phyloP scores from a whole-genome alignment of 345 rosid genomes.

The Camelina sativa region DNA sequence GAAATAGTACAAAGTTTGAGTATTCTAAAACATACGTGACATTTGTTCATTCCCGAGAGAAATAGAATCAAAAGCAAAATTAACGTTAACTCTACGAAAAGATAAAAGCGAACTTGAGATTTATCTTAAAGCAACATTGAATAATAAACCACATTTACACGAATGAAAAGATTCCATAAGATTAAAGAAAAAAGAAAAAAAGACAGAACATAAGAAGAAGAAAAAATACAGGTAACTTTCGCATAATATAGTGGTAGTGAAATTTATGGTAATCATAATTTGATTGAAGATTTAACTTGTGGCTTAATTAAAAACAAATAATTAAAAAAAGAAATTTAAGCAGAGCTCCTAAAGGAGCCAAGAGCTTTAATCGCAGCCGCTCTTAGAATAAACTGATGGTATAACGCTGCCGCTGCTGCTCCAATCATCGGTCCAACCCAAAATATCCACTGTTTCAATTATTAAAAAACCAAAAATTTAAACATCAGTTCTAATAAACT shows the following conservation, averaged over 20 bases:
- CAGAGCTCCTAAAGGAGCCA: slow-evolving; percentile 85
- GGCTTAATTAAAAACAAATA: slow-evolving; percentile 3
- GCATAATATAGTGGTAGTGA: not conserved
- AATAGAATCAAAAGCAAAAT: slow-evolving; percentile 5
- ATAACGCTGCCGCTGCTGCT: slow-evolving; percentile 78
- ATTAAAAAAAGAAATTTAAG: slow-evolving; percentile 44
- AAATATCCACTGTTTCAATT: slow-evolving; percentile 76
- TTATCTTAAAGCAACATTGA: slow-evolving; percentile 41
- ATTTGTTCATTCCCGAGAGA: slow-evolving; percentile 24
- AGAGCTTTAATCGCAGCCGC: slow-evolving; percentile 80
- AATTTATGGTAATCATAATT: slow-evolving; percentile 19
- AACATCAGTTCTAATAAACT: not conserved
- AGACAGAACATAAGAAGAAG: not conserved
- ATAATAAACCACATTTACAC: slow-evolving; percentile 28
- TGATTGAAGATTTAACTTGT: slow-evolving; percentile 25
- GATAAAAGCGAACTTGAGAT: slow-evolving; percentile 31
- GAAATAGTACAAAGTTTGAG: not conserved
- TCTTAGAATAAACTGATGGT: slow-evolving; percentile 76
- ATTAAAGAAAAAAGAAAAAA: not conserved
- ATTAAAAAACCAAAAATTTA: not conserved
- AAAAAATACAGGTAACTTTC: slow-evolving; percentile 10
- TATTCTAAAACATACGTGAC: not conserved
- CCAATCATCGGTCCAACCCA: slow-evolving; percentile 98
- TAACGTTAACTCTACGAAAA: slow-evolving; percentile 43
- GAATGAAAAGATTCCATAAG: slow-evolving; percentile 27